Evolutionary conservation across 805 yeast species (phyloP).

Genomic region (Barnettozyma californica): DNA sequence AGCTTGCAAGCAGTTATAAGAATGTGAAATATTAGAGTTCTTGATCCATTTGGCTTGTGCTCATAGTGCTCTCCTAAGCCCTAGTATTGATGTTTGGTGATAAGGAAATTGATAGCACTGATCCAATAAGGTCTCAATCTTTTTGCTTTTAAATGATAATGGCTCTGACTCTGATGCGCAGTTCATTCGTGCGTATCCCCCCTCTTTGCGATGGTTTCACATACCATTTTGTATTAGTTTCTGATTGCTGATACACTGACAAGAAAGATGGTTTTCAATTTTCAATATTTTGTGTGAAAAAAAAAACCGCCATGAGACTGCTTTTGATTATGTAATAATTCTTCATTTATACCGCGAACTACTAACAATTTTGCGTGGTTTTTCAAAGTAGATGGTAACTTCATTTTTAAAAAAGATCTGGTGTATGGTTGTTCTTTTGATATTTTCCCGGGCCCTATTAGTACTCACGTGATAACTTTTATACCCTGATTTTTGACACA

Average conservation of each 20-base stretch:
- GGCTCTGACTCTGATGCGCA: neutral
- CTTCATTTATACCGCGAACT: neutral
- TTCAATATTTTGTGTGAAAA: constrained; percentile 3
- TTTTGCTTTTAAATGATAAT: no score
- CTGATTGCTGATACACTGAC: constrained; percentile 6
- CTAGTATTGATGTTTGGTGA: neutral
- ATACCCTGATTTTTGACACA: constrained; percentile 1
- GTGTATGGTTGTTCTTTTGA: neutral
- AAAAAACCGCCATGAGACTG: constrained; percentile 6
- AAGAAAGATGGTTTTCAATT: constrained; percentile 4
- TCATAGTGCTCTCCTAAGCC: no score
- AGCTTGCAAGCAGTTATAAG: no score
- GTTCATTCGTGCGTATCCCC: neutral
- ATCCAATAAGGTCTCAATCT: neutral
- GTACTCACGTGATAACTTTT: neutral
- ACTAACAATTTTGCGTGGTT: neutral
- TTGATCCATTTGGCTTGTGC: neutral
- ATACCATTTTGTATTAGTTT: constrained; percentile 20
- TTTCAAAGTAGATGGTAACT: neutral
- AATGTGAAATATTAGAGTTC: neutral
- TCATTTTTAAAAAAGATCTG: no score
- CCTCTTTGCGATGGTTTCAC: constrained; percentile 1
- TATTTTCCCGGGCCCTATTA: neutral
- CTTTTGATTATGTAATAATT: neutral
- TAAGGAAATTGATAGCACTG: neutral